Evolutionary conservation across 139 green algal genomes (phyloP), one percentile per base, ranked within the genome.

Genomic region (Chlorella sorokiniana): DNA sequence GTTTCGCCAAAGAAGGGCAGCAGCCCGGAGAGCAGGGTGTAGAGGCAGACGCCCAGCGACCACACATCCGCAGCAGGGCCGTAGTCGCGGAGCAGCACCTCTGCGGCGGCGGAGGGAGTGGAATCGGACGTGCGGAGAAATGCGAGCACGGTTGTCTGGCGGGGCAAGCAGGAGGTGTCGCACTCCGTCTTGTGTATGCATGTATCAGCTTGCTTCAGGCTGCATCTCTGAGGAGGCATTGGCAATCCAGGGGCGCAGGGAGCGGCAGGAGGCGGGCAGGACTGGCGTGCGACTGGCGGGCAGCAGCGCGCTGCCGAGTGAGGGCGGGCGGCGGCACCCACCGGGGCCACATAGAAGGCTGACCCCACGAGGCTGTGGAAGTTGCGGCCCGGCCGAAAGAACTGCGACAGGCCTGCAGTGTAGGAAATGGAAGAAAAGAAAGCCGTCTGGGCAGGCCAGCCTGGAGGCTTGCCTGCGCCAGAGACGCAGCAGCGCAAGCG

Each of bases 1-100:
- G 87, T 96, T 69, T 95, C 91, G 0, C 93, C 95, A 89, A 91
- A 97, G 88, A 98, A 98, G 37, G 95, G 95, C 29, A 94, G 91
- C 64, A 96, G 85, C 2, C 95, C 95, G 4, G 87, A 93, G 27
- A 98, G 89, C 48, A 98, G 87, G 64, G 97, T 96, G 93, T 97
- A 98, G 23, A 98, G 88, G 45, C 96, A 95, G 16, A 98, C 93
- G 29, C 95, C 95, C 61, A 96, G 85, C 45, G 76, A 91, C 95
- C 95, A 98, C 82, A 98, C 61, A 83, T 97, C 93, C 4, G 88
- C 88, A 31, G 93, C 73, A 3, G 85, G 51, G 33, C 79, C 74
- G 81, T 97, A 97, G 37, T 90, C 70, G 38, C 88, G 81, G 1
- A 67, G 72, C 41, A 95, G 83, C 74, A 96, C 93, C 84, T 97